Evolutionary conservation across 345 rosid genomes (phyloP), one percentile per base, ranked within the genome.

Genomic region (Eucalyptus sideroxylon): DNA sequence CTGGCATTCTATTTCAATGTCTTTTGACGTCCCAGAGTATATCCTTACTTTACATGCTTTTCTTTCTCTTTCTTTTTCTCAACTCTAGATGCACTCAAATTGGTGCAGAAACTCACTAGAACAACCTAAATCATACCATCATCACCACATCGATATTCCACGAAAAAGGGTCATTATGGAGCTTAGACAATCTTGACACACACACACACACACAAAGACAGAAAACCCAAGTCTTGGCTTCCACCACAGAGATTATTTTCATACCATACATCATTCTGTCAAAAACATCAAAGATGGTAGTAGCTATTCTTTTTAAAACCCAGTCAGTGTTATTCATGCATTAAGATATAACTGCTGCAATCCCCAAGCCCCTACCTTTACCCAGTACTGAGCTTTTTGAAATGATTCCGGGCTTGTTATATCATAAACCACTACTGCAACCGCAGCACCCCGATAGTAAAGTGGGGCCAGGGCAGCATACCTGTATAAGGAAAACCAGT

Each of bases 391-490:
- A 81, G 99, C 99, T 93, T 98, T 98, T 85, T 89, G 93, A 90
- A 97, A 98, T 34, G 99, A 95, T 34, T 98, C 99, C 26, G 97
- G 97, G 92, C 98, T 97, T 82, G 99, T 98, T 92, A 98, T 98
- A 90, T 98, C 99, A 92, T 98, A 98, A 65, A 97, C 99, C 92
- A 98, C 93, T 90, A 97, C 98, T 80, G 99, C 98, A 87, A 96
- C 98, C 83, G 96, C 99, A 90, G 99, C 99, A 88, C 99, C 99
- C 88, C 99, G 95, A 92, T 98, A 98, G 91, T 98, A 98, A 55
- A 97, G 93, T n/a, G 99, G 99, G 51, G 99, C 99, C 90, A 98
- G 92, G 69, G 99, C 99, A 91, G 99, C 98, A 93, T 98, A 98
- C 92, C 99, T 97, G 91, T 60, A 49, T 53, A 88, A 87, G 89